Evolutionary conservation across 1,284 basidiomycete genomes (phyloP).

Genomic region (Ganoderma resinaceum): DNA sequence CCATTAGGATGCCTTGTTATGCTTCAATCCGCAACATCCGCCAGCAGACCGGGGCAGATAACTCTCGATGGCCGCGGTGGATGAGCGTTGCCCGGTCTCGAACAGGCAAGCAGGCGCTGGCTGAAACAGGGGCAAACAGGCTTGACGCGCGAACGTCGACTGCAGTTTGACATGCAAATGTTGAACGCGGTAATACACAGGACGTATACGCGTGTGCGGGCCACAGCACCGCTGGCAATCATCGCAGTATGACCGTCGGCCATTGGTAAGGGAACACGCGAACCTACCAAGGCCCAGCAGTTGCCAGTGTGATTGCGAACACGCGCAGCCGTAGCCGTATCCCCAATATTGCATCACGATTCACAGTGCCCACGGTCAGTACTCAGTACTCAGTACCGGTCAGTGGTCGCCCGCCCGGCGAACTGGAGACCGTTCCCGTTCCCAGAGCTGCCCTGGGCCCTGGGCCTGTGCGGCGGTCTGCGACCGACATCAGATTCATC

Average conservation of each 20-base stretch:
- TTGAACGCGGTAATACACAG: not conserved
- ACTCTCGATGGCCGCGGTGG: no score
- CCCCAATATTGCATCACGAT: not conserved
- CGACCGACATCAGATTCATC: not conserved
- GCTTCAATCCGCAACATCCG: no score
- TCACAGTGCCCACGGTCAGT: not conserved
- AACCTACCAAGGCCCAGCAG: not conserved
- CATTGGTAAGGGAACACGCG: conserved; percentile 4
- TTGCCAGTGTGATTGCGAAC: not conserved
- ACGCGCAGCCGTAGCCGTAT: not conserved
- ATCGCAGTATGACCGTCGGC: not conserved
- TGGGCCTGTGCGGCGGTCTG: not conserved
- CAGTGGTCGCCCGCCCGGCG: not conserved
- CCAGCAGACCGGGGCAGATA: no score
- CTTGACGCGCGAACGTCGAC: no score
- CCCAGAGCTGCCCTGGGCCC: not conserved
- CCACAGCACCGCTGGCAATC: not conserved
- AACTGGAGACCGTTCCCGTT: not conserved
- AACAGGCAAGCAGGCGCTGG: no score
- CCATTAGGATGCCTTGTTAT: no score
- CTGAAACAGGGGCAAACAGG: no score
- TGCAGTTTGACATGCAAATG: no score
- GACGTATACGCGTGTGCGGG: not conserved
- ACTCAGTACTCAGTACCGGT: not conserved
- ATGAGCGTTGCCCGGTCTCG: no score